These are phyloP conservation scores for Deuterostichococcus epilithicus DNA, from an alignment of 139 green algal genomes.

Conservation along the genomic window DNA sequence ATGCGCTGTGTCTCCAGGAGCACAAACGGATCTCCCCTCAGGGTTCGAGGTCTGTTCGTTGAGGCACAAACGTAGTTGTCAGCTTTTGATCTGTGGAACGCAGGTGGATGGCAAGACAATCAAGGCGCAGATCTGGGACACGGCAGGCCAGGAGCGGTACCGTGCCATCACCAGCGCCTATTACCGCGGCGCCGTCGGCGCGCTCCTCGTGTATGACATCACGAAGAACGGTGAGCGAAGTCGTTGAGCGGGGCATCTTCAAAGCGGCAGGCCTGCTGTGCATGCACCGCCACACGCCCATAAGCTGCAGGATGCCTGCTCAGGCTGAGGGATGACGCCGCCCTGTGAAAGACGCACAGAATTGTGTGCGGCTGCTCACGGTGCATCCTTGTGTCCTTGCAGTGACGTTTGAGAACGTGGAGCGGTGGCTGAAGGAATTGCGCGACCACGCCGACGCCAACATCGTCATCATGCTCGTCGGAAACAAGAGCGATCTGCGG, in stretches of 20 bases:
- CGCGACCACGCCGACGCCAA: constrained; percentile 96
- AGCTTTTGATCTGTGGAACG: not conserved
- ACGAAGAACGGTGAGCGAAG: constrained; percentile 81
- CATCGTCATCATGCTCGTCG: constrained; percentile 98
- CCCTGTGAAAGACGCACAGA: too few relatives aligned
- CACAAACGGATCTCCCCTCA: not conserved
- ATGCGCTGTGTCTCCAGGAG: too few relatives aligned
- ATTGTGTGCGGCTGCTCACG: constrained; percentile 59
- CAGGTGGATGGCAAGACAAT: constrained; percentile 98
- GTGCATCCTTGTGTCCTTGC: constrained; percentile 9
- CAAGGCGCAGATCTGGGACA: constrained; percentile 99
- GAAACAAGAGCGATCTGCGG: constrained; percentile 97
- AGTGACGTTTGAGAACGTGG: constrained; percentile 97
- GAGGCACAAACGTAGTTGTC: not conserved
- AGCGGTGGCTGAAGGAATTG: constrained; percentile 98
- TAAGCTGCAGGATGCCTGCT: constrained; percentile 97
- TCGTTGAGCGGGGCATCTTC: not conserved
- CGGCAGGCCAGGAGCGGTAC: constrained; percentile 96
- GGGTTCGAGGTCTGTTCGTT: not conserved
- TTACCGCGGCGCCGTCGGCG: constrained; percentile 96
- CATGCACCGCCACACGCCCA: not conserved
- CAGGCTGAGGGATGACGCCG: constrained; percentile 93
- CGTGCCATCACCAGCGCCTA: constrained; percentile 98
- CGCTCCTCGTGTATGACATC: constrained; percentile 98
- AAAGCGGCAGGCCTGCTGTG: not conserved